Base-by-base conservation (phyloP, 2,329 filamentous ascomycete species). In the Microdochium nivale region DNA sequence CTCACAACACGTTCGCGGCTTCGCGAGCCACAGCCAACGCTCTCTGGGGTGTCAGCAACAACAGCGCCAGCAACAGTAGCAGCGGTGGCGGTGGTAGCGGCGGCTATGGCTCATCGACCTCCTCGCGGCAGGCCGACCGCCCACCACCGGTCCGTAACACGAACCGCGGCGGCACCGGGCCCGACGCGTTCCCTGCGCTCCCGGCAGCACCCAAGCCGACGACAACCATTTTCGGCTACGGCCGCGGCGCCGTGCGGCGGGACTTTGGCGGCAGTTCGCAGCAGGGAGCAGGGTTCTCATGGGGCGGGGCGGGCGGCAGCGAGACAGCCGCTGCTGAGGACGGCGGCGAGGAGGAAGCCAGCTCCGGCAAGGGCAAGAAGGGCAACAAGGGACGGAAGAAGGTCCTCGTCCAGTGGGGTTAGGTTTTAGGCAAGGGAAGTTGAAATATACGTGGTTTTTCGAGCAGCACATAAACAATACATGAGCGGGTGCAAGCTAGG, bases 101-200 rank as follows among this genome's bases (percentile, higher is more conserved):
- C 54, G 11, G 53, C 58, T 30, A 30, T 7, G 5, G 25, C 55
- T 14, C 57, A 53, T 47, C 16, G 54, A 23, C 40, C 16, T 44
- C 40, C 9, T 11, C 21, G n/a, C 9, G 7, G 19, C 19, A 16
- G 19, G 8, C 21, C 10, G 19, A 4, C 19, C 40, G 40, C 40
- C 40, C 40, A 13, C 40, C 40, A 19, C 40, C 40, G 19, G 40
- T 44, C 14, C 40, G 40, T 23, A 3, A 30, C 37, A 40, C 50
- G 9, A 56, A 46, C 37, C 1, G 59, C 24, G 52, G 58, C n/a
- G 52, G 54, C 25, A 62, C 62, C 27, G 68, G 65, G 47, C 69
- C 70, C 46, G 86, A 91, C 55, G 82, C 84, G 0, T 96, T 96
- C 68, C 92, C 91, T 0, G 85, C 90, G 1, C 76, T 96, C 1